Base-by-base conservation (phyloP, 83 land plant genomes). In the Picea abies region DNA sequence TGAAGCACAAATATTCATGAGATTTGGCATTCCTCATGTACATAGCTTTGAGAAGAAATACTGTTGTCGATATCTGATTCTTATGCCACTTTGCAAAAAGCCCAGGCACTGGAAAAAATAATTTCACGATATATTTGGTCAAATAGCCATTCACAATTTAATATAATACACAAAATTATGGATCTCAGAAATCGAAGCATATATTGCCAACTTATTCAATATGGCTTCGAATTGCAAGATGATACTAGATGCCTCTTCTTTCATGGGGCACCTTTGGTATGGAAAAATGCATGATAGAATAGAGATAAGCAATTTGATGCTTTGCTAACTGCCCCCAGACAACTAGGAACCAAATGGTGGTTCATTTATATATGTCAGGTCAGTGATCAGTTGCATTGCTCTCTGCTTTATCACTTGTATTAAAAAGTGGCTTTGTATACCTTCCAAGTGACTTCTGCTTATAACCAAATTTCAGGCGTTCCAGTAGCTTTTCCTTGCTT, bases 361-460 rank as follows among this genome's bases (percentile, higher is more conserved):
- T 52, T 29, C 61, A 14, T 6, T 15, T 76, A 4, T 25, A 52
- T 10, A 49, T 23, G 62, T 17, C 11, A 52, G 35, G 61, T 79
- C 80, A 79, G 80, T 79, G 80, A 52, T 79, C 80, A 61, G 60
- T 62, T 62, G 26, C 25, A 62, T 37, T 62, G 39, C 20, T 62
- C 25, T 23, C 25, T 44, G 14, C 25, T 41, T 19, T 47, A 37
- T 0, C 58, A 75, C 25, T 47, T 41, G 47, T 4, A 17, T 78
- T 41, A 35, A 52, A 81, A 49, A 49, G 41, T 63, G 63, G 70
- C 17, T 80, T 86, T 79, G 62, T 64, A 35, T 81, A 68, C 68
- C 83, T 79, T 80, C 91, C 99, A 32, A 96, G 87, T 44, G 96
- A 41, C 79, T 91, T 93, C 80, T 97, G 99, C 84, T 89, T 95